These are phyloP conservation scores for Eucalyptus urophylla DNA, from an alignment of 345 rosid species.

Conservation along the genomic window DNA sequence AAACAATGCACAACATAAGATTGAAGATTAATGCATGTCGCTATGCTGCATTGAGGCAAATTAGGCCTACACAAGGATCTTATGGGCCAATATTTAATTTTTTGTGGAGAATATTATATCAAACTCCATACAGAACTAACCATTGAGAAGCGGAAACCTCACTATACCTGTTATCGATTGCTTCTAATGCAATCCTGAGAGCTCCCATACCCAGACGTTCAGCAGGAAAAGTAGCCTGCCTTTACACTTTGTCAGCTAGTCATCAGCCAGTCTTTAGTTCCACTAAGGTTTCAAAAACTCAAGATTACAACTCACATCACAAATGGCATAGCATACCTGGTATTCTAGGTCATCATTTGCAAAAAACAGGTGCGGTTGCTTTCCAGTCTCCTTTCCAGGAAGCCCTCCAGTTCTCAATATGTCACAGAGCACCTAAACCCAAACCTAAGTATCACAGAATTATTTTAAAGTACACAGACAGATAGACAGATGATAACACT, in stretches of 20 bases:
- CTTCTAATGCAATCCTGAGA: conserved; percentile 74
- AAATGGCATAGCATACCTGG: conserved; percentile 35
- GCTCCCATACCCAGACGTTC: conserved; percentile 95
- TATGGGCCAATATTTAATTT: neutral
- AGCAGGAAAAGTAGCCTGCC: conserved; percentile 68
- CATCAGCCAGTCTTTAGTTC: neutral
- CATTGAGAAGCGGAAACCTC: neutral
- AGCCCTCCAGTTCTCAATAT: conserved; percentile 83
- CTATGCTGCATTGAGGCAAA: neutral
- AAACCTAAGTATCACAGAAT: neutral
- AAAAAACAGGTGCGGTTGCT: conserved; percentile 42
- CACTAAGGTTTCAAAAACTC: neutral
- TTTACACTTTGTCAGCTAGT: conserved; percentile 21
- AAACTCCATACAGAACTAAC: neutral
- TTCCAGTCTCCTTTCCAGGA: conserved; percentile 54
- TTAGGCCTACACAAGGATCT: neutral
- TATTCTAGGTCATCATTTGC: conserved; percentile 83
- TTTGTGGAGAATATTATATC: neutral
- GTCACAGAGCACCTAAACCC: conserved; percentile 76
- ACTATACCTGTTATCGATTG: conserved; percentile 62
- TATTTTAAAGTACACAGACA: neutral
- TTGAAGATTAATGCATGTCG: neutral
- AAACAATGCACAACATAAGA: neutral
- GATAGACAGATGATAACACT: neutral
- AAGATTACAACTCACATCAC: neutral